Evolutionary conservation across 2,329 filamentous ascomycete species (phyloP).

Genomic region (Epichloe festucae): DNA sequence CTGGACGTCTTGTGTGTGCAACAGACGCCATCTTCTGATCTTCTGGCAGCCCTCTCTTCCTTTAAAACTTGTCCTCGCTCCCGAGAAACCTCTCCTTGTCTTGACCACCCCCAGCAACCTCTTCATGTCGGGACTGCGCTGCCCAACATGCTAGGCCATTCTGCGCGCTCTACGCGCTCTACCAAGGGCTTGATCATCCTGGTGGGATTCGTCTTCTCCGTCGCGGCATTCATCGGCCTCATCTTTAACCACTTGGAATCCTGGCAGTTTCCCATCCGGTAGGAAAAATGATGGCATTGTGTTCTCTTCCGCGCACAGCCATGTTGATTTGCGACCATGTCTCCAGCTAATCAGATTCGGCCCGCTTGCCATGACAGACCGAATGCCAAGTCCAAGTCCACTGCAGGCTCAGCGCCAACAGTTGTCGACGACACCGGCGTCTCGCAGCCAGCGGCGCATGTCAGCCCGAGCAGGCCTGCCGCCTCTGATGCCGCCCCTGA

Average conservation of each 20-base stretch:
- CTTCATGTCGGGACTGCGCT: not conserved
- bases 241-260: conserved; percentile 20
- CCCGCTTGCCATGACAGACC: not conserved
- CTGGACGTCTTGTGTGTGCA: too few species aligned
- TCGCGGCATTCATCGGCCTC: conserved; percentile 19
- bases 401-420: not conserved
- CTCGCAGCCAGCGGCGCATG: not conserved
- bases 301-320: not conserved
- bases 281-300: not conserved
- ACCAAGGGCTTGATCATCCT: conserved; percentile 18
- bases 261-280: conserved; percentile 13
- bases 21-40: too few species aligned
- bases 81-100: too few species aligned
- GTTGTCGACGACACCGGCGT: not conserved
- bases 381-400: not conserved
- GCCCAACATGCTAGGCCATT: conserved; percentile 15
- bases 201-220: conserved; percentile 19
- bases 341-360: not conserved
- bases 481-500: not conserved
- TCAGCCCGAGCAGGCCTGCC: not conserved
- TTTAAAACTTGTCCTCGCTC: too few species aligned
- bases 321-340: not conserved
- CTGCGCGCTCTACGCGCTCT: conserved; percentile 20
- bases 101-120: not conserved
- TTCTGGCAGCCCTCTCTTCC: too few species aligned